Evolutionary conservation across 1,139 yeast genomes (phyloP).

Genomic region (Maudiozyma humilis): DNA sequence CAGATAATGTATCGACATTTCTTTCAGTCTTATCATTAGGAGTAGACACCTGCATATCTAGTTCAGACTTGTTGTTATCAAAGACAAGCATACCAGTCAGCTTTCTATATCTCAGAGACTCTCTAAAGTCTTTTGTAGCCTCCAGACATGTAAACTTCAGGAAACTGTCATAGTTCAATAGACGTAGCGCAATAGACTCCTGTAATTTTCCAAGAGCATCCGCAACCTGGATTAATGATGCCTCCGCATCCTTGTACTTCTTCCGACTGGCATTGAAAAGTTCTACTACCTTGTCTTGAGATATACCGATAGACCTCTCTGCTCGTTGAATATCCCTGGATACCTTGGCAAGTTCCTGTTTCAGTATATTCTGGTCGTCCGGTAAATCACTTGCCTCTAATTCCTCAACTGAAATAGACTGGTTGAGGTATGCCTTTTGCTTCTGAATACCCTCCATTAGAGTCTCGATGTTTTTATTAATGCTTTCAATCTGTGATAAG

Average conservation of each 20-base stretch:
- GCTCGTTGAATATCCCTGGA: constrained; percentile 32
- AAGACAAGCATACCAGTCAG: constrained; percentile 66
- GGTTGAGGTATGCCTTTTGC: constrained; percentile 32
- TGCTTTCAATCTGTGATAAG: constrained; percentile 7
- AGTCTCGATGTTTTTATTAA: constrained; percentile 25
- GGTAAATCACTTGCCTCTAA: constrained; percentile 30
- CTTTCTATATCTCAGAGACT: constrained; percentile 58
- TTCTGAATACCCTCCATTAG: constrained; percentile 29
- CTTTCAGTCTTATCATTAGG: constrained; percentile 51
- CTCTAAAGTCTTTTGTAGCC: constrained; percentile 48
- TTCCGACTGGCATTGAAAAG: constrained; percentile 33
- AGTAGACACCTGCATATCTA: constrained; percentile 51
- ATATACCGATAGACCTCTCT: constrained; percentile 37
- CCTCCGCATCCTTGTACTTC: constrained; percentile 32
- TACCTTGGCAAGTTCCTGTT: constrained; percentile 32
- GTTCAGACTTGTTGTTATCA: constrained; percentile 44
- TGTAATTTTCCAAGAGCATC: constrained; percentile 31
- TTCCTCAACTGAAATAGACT: constrained; percentile 29
- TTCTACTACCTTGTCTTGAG: constrained; percentile 37
- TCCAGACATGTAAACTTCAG: constrained; percentile 37
- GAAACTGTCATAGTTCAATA: constrained; percentile 43
- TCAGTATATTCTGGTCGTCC: constrained; percentile 32
- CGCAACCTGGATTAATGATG: constrained; percentile 28
- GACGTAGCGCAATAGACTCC: constrained; percentile 41
- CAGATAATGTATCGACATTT: constrained; percentile 78